phyloP scores from a whole-genome alignment of 495 filamentous ascomycete species.

The Tuber brumale region DNA sequence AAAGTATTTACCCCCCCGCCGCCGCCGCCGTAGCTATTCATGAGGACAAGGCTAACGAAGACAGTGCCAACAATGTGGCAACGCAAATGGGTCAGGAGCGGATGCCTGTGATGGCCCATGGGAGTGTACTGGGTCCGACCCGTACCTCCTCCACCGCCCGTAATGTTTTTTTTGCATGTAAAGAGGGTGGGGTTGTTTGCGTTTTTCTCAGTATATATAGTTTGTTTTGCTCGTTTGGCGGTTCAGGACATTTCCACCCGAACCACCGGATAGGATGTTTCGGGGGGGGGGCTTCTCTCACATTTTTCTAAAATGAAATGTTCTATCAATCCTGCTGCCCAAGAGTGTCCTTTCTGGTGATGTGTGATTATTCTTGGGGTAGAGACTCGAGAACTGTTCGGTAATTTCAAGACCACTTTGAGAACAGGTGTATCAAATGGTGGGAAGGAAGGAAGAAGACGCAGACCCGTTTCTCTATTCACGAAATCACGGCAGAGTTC shows the following conservation, averaged over 20 bases:
- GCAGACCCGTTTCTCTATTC: too few relatives aligned
- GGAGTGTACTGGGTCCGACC: too few relatives aligned
- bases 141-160: constrained; percentile 43
- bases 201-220: not conserved
- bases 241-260: not conserved
- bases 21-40: constrained; percentile 8
- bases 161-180: constrained; percentile 1
- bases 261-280: not conserved
- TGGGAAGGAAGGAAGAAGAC: too few relatives aligned
- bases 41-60: not conserved
- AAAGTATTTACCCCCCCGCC: not conserved
- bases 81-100: constrained; percentile 41
- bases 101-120: constrained; percentile 45
- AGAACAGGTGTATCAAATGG: too few relatives aligned
- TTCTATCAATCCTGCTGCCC: too few relatives aligned
- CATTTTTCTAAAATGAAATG: too few relatives aligned
- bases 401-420: too few relatives aligned
- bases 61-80: constrained; percentile 22
- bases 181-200: not conserved
- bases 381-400: too few relatives aligned
- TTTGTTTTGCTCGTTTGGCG: not conserved
- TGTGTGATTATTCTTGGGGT: too few relatives aligned
- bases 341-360: too few relatives aligned
- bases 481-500: too few relatives aligned
- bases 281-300: too few relatives aligned